These are phyloP conservation scores for Ceriops tagal DNA, from an alignment of 345 rosid species.

Conservation along the genomic window DNA sequence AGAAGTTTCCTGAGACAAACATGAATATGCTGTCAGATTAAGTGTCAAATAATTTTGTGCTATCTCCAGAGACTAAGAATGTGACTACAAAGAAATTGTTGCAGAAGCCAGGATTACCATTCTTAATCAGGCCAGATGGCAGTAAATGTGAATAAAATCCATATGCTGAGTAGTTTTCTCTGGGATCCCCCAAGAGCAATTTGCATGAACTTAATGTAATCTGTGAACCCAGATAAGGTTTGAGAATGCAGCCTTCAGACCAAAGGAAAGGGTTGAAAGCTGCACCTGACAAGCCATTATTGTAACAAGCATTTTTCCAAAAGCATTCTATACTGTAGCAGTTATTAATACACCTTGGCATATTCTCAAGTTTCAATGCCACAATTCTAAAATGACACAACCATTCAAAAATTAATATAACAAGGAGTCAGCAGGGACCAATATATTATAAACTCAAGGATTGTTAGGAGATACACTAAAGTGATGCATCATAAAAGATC, in stretches of 20 bases:
- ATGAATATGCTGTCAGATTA: conserved; percentile 29
- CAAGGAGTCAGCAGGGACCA: background rate
- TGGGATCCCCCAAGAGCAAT: conserved; percentile 89
- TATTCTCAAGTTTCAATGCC: conserved; percentile 89
- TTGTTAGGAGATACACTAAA: background rate
- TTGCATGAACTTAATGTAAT: conserved; percentile 65
- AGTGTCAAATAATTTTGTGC: background rate
- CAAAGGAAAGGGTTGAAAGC: conserved; percentile 16
- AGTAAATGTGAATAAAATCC: conserved; percentile 93
- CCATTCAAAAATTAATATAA: background rate
- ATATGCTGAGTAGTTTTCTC: conserved; percentile 75
- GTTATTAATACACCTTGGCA: conserved; percentile 44
- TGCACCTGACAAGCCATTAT: conserved; percentile 96
- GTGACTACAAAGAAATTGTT: background rate
- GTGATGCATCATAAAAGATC: conserved; percentile 4
- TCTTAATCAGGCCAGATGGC: conserved; percentile 96
- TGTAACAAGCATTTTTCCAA: conserved; percentile 96
- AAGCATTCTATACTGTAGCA: conserved; percentile 80
- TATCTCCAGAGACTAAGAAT: background rate
- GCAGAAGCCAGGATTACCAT: conserved; percentile 49
- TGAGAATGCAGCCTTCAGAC: background rate
- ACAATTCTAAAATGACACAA: conserved; percentile 44
- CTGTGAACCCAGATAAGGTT: conserved; percentile 8
- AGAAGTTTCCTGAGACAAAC: too few relatives aligned
- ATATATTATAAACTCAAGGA: background rate